These are phyloP conservation scores for Xylaria arbuscula DNA, from an alignment of 2,329 filamentous ascomycete genomes.

Conservation along the genomic window DNA sequence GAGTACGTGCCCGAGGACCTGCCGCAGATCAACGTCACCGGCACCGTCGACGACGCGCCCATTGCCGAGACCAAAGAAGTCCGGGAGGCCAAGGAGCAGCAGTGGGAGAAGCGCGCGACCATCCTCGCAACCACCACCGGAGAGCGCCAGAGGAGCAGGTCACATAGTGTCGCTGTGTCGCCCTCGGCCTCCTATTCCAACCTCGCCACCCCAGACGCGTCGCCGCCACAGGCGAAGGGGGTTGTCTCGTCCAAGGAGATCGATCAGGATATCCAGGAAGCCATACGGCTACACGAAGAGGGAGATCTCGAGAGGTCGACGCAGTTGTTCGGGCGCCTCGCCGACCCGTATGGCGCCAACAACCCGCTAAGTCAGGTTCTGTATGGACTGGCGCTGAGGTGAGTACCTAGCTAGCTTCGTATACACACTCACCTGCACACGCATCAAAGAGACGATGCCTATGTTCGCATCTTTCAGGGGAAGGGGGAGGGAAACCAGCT, in stretches of 20 bases:
- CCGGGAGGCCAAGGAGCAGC: slow-evolving; percentile 69
- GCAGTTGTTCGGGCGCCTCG: slow-evolving; percentile 83
- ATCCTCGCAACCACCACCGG: slow-evolving; percentile 77
- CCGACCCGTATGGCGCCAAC: slow-evolving; percentile 84
- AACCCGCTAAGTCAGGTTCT: slow-evolving; percentile 96
- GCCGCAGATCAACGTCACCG: slow-evolving; percentile 72
- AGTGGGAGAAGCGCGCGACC: slow-evolving; percentile 96
- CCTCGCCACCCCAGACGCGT: slow-evolving; percentile 39
- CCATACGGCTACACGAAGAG: slow-evolving; percentile 91
- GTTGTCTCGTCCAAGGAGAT: slow-evolving; percentile 63
- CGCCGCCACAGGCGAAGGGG: slow-evolving; percentile 35
- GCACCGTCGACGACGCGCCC: slow-evolving; percentile 18
- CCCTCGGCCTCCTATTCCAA: slow-evolving; percentile 44
- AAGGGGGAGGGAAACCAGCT: not conserved
- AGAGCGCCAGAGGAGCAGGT: slow-evolving; percentile 56
- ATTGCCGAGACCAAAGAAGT: slow-evolving; percentile 15
- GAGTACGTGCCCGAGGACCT: slow-evolving; percentile 82
- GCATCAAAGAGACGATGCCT: slow-evolving; percentile 4
- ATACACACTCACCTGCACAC: slow-evolving; percentile 18
- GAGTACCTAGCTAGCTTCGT: slow-evolving; percentile 50
- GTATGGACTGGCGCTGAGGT: slow-evolving; percentile 91
- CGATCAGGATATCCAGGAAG: slow-evolving; percentile 86
- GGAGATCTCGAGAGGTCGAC: slow-evolving; percentile 84
- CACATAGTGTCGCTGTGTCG: slow-evolving; percentile 39
- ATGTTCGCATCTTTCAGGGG: not conserved